phyloP scores from a whole-genome alignment of 2,329 filamentous ascomycete species.

The Scedosporium boydii region DNA sequence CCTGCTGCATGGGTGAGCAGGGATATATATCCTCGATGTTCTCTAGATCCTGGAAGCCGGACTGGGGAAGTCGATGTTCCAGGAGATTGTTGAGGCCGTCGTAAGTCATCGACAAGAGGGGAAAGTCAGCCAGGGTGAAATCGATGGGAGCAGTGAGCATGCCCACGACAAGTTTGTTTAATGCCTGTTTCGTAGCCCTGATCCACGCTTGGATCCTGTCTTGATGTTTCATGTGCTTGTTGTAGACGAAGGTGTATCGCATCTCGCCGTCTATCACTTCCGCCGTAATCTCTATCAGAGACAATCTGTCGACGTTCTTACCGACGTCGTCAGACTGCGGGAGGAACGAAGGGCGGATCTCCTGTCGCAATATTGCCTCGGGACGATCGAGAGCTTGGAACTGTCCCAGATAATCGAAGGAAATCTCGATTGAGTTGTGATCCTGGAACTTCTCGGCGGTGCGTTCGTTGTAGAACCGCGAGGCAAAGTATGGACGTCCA shows the following conservation, averaged over 20 bases:
- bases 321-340: neutral
- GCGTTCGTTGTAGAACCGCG: slow-evolving; percentile 19
- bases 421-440: slow-evolving; percentile 31
- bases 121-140: slow-evolving; percentile 23
- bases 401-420: slow-evolving; percentile 39
- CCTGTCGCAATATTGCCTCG: slow-evolving; percentile 12
- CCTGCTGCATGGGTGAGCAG: slow-evolving; percentile 26
- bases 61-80: slow-evolving; percentile 12
- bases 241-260: too few species aligned
- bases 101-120: slow-evolving; percentile 21
- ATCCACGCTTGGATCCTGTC: too few species aligned
- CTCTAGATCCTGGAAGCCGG: slow-evolving; percentile 7
- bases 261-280: too few species aligned
- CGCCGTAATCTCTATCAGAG: slow-evolving; percentile 9
- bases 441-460: slow-evolving; percentile 20
- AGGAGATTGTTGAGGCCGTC: slow-evolving; percentile 16
- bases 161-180: slow-evolving; percentile 6
- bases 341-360: neutral
- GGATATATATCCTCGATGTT: slow-evolving; percentile 26
- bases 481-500: slow-evolving; percentile 27
- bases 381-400: slow-evolving; percentile 33
- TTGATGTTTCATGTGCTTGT: too few species aligned
- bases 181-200: too few species aligned
- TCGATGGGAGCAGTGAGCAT: slow-evolving; percentile 10
- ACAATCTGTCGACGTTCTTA: slow-evolving; percentile 6